Conservation (phyloP, 345 rosid species). For the Draba incana region DNA sequence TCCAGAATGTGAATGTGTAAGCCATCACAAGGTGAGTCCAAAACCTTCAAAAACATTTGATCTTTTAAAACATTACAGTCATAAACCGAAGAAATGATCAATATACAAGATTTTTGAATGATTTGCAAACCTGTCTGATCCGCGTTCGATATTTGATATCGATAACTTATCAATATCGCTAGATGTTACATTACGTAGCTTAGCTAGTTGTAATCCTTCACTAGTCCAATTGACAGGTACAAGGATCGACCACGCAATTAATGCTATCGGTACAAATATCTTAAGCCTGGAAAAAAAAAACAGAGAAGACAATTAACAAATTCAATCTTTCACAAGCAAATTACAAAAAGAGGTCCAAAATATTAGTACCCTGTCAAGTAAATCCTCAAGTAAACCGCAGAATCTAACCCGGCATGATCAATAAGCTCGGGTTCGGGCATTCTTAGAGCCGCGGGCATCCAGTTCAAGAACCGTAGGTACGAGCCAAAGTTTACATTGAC, state of each 20-base stretch:
- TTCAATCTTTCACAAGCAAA: conserved; percentile 1
- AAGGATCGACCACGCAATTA: conserved; percentile 76
- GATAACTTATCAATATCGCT: conserved; percentile 92
- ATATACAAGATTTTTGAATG: neutral
- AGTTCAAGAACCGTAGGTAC: conserved; percentile 72
- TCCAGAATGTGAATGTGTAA: conserved; percentile 88
- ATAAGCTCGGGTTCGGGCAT: conserved; percentile 97
- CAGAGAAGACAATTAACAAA: neutral
- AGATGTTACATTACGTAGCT: conserved; percentile 62
- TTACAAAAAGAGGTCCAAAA: neutral
- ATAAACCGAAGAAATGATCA: neutral
- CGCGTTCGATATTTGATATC: conserved; percentile 68
- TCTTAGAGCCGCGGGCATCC: conserved; percentile 90
- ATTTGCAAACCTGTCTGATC: conserved; percentile 64
- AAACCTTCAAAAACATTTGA: conserved; percentile 53
- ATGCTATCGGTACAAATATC: conserved; percentile 78
- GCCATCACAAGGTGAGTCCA: conserved; percentile 90
- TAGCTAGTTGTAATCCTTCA: conserved; percentile 47
- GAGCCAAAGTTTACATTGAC: conserved; percentile 75
- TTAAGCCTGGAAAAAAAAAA: conserved; percentile 57
- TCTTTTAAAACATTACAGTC: neutral
- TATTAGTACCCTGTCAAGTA: conserved; percentile 76
- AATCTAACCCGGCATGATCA: conserved; percentile 95
- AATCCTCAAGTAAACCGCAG: conserved; percentile 90
- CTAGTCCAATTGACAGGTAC: conserved; percentile 91